These are phyloP conservation scores for Syncephalis fuscata DNA, from an alignment of 371 early-diverging fungal species.

Conservation along the genomic window DNA sequence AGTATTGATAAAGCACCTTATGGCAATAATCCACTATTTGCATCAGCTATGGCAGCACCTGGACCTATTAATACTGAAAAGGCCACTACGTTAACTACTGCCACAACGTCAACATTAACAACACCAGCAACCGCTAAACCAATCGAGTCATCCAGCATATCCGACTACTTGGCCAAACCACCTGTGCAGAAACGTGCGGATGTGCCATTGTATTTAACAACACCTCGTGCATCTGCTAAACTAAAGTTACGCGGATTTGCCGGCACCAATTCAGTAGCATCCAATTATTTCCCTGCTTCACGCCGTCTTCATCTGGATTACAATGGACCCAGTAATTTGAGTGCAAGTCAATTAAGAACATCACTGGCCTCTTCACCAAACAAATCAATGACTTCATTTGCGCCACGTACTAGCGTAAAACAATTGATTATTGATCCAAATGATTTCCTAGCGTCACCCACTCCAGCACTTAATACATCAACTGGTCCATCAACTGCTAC, in stretches of 20 bases:
- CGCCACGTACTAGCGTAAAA: conserved; percentile 55
- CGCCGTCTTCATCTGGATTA: conserved; percentile 19
- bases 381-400: conserved; percentile 46
- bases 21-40: conserved; percentile 65
- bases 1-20: conserved; percentile 70
- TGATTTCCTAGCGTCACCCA: not conserved
- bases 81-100: conserved; percentile 5
- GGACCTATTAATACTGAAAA: too few relatives aligned
- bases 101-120: conserved; percentile 5
- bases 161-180: conserved; percentile 19
- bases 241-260: conserved; percentile 51
- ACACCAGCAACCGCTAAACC: conserved; percentile 10
- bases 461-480: not conserved
- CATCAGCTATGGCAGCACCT: conserved; percentile 2
- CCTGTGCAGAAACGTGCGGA: conserved; percentile 29
- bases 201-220: conserved; percentile 34
- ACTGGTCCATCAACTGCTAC: not conserved
- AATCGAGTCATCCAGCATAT: conserved; percentile 21
- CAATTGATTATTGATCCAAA: conserved; percentile 34
- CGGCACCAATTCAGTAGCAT: not conserved
- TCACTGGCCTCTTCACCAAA: conserved; percentile 44
- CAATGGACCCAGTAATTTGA: conserved; percentile 11
- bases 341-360: conserved; percentile 16
- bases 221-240: conserved; percentile 44
- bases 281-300: too few relatives aligned